phyloP scores from a whole-genome alignment of 331 rosid genomes.

The Malus hybrid region DNA sequence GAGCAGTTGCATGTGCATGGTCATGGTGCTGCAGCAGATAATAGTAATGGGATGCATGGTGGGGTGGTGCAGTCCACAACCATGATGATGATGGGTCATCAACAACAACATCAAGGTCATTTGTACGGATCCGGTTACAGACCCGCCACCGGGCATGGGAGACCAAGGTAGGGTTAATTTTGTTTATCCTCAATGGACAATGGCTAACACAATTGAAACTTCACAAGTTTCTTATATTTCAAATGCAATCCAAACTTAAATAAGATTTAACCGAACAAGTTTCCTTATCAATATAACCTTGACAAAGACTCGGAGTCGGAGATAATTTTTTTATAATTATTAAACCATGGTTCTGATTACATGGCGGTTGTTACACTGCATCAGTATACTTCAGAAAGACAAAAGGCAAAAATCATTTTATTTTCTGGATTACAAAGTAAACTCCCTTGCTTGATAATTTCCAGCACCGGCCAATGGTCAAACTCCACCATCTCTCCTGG shows the following conservation, averaged over 20 bases:
- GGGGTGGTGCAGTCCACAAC: not conserved
- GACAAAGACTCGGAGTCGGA: not conserved
- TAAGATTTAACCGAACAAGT: no score
- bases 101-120: not conserved
- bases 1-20: not conserved
- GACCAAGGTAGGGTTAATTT: not conserved
- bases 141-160: not conserved
- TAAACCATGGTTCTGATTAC: not conserved
- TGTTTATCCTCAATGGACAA: not conserved
- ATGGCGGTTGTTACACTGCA: not conserved
- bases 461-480: not conserved
- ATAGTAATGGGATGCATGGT: not conserved
- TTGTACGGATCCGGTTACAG: not conserved
- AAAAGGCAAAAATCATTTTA: not conserved
- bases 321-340: no score
- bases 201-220: not conserved
- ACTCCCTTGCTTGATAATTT: not conserved
- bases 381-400: not conserved
- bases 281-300: not conserved
- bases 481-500: conserved; percentile 25
- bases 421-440: not conserved
- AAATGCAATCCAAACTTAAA: no score
- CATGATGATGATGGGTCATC: not conserved
- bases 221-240: no score
- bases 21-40: not conserved